A percentile compares a stretch with the other conserved stretches of the same genome.
These are phyloP conservation scores for Chrysosporium queenslandicum DNA, from an alignment of 2,329 filamentous ascomycete genomes.

Conservation along the genomic window DNA sequence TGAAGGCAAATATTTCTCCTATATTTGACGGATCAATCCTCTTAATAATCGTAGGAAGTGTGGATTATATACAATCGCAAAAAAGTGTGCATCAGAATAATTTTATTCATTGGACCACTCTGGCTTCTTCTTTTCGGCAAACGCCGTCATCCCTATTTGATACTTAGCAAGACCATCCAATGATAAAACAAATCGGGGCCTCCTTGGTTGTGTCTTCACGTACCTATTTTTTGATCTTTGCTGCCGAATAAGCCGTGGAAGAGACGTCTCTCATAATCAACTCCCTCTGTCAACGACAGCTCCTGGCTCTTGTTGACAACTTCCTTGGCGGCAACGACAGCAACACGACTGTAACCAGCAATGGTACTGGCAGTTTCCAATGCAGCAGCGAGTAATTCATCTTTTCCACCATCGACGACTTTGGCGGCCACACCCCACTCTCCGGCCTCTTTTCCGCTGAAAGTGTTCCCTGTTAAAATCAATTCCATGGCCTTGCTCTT, in stretches of 20 bases:
- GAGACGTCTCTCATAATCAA: slow-evolving; percentile 86
- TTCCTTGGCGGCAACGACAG: slow-evolving; percentile 84
- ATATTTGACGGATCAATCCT: too few relatives aligned
- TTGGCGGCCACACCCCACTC: slow-evolving; percentile 84
- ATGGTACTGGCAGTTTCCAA: slow-evolving; percentile 81
- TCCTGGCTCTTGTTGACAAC: slow-evolving; percentile 99
- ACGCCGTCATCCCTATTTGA: slow-evolving; percentile 64
- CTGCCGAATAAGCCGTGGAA: slow-evolving; percentile 93
- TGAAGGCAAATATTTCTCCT: too few relatives aligned
- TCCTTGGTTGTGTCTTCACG: slow-evolving; percentile 15
- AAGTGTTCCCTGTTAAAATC: slow-evolving; percentile 74
- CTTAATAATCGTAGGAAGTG: neutral
- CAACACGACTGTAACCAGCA: slow-evolving; percentile 75
- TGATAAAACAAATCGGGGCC: neutral
- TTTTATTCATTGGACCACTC: slow-evolving; percentile 73
- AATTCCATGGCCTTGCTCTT: slow-evolving; percentile 87
- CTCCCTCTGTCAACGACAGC: slow-evolving; percentile 70
- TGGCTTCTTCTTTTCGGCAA: slow-evolving; percentile 87
- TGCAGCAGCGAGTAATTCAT: slow-evolving; percentile 71
- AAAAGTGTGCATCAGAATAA: neutral
- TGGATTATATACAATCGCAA: neutral
- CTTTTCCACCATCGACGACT: slow-evolving; percentile 62
- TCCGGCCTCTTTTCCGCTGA: slow-evolving; percentile 73
- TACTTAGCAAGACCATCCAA: slow-evolving; percentile 2
- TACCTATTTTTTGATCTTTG: slow-evolving; percentile 91